Conservation (phyloP, 306 rosid species). For the Aeschynomene evenia region DNA sequence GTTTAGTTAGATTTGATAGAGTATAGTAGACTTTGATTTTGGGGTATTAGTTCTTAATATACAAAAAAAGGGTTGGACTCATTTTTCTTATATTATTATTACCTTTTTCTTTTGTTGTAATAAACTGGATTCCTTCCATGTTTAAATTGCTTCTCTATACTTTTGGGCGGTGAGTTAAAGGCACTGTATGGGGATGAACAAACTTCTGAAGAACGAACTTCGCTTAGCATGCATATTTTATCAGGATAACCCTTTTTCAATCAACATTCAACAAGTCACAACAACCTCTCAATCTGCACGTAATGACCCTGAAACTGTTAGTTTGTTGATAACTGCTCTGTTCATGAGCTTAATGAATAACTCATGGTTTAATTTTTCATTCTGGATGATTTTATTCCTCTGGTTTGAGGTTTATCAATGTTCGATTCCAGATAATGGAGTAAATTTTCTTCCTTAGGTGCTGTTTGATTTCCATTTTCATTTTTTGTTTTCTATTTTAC, state of each 20-base stretch:
- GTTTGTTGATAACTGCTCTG: background rate
- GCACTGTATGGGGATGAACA: background rate
- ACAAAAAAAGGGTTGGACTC: background rate
- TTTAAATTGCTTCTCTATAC: background rate
- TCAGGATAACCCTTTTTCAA: background rate
- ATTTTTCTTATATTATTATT: background rate
- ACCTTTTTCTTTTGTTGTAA: no score
- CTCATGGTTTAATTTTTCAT: background rate
- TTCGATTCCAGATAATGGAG: background rate
- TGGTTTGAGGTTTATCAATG: background rate
- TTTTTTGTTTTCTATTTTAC: background rate
- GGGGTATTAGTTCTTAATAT: background rate
- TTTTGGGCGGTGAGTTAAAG: background rate
- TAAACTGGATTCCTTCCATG: background rate
- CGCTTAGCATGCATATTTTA: background rate
- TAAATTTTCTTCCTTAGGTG: background rate
- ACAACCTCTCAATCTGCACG: background rate
- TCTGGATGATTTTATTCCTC: background rate
- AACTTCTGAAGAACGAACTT: background rate
- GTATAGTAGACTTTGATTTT: background rate
- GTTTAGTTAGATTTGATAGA: background rate
- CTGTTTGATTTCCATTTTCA: no score
- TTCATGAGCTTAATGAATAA: background rate
- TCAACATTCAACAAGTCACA: background rate
- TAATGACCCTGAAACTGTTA: background rate